Evolutionary conservation across 1,284 basidiomycete genomes (phyloP), one percentile per base, ranked within the genome.

Genomic region (Naganishia albida): DNA sequence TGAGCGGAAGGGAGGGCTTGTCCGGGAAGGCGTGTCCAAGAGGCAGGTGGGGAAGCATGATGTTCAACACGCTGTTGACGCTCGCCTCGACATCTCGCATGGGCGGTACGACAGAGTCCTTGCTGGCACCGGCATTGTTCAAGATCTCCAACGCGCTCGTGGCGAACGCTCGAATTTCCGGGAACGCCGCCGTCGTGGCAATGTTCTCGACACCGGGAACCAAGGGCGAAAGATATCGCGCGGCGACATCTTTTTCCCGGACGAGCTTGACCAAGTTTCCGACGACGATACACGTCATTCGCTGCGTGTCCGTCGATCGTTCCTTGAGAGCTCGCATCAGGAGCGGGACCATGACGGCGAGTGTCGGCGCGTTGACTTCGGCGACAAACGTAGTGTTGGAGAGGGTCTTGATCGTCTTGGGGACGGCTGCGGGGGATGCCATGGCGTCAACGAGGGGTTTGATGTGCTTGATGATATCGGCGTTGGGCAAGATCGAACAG

Each of bases 251-350:
- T 4, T 91, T 91, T 74, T 96, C 88, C 66, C 95, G 88, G 51
- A 99, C 96, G 64, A 99, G 88, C 81, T 98, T 99, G 80, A 98
- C 95, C 64, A 99, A 84, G 81, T 99, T 99, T 77, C 95, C 93
- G 68, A 95, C 87, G 72, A 99, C 91, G 63, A 99, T 89, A 67
- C 95, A 93, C 62, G 79, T 80, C 79, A 80, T 80, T 67, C 91
- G 87, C 75, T 93, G 91, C 25, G 91, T 91, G 76, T 97, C 93
- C 87, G 94, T 96, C 70, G 91, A 94, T 70, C 95, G 86, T 79
- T 98, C 95, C 75, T 95, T 95, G 71, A 99, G 83, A 7, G 93
- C 95, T 75, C 96, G 92, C 62, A 87, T 84, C 63, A 99, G 83
- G 46, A 99, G 86, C 6, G 95, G 95, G 1, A 96, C 93, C 71